These are phyloP conservation scores for Sequoiadendron giganteum DNA, from an alignment of 75 land plant genomes.

Conservation along the genomic window DNA sequence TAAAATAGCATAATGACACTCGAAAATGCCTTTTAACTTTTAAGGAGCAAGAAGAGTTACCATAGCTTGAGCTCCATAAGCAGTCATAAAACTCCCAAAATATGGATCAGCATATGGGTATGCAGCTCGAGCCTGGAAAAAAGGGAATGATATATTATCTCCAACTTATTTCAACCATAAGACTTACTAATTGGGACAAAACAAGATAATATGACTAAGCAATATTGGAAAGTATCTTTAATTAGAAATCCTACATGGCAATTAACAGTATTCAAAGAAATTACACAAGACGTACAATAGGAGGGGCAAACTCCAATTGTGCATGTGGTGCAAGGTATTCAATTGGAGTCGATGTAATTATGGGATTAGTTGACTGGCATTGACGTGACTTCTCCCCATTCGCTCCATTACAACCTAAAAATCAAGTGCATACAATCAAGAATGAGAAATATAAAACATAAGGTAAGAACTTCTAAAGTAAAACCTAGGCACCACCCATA, in stretches of 20 bases:
- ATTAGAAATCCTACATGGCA: background rate
- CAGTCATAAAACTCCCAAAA: constrained; percentile 44
- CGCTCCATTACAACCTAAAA: constrained; percentile 2
- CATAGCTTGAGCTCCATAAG: constrained; percentile 70
- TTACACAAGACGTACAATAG: constrained; percentile 43
- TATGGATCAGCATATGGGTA: constrained; percentile 66
- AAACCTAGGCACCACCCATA: background rate
- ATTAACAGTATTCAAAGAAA: background rate
- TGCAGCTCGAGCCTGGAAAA: constrained; percentile 41
- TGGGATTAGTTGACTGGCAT: background rate
- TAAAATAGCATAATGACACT: background rate
- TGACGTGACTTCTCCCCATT: constrained; percentile 6
- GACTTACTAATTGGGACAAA: too few relatives aligned
- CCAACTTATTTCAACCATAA: background rate
- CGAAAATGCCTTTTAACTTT: background rate
- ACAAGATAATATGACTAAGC: background rate
- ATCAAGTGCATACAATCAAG: background rate
- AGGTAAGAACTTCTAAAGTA: background rate
- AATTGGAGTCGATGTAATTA: constrained; percentile 2
- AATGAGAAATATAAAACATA: background rate
- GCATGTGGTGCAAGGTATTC: constrained; percentile 61
- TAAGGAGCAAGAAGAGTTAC: constrained; percentile 22
- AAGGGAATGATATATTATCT: background rate
- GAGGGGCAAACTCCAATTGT: constrained; percentile 74
- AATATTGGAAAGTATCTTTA: constrained; percentile 8